Evolutionary conservation across 176 grass and related monocot species (phyloP).

Genomic region (Musa itinerans): DNA sequence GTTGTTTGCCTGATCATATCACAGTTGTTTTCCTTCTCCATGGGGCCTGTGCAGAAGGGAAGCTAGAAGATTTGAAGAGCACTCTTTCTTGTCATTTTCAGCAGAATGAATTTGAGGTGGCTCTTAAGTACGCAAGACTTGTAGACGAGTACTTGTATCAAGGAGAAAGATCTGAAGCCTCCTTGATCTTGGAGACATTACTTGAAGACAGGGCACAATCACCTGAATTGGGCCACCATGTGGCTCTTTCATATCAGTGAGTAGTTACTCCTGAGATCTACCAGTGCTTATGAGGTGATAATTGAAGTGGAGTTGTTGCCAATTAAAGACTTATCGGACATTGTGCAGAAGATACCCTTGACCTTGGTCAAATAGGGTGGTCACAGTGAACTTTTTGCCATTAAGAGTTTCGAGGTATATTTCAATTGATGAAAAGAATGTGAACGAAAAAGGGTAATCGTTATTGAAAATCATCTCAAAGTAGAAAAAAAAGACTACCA

Average conservation of each 20-base stretch:
- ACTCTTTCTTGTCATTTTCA: conserved; percentile 43
- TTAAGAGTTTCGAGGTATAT: no score
- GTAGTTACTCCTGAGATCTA: background rate
- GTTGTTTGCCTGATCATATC: conserved; percentile 34
- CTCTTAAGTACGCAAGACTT: conserved; percentile 30
- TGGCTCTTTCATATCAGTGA: background rate
- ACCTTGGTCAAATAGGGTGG: no score
- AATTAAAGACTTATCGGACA: no score
- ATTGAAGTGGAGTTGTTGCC: no score
- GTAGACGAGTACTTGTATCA: conserved; percentile 35
- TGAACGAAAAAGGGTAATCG: no score
- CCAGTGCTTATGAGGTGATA: no score
- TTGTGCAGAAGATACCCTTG: no score
- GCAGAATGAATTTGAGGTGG: conserved; percentile 40
- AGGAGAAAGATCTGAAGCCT: conserved; percentile 20
- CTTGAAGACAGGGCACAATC: conserved; percentile 21
- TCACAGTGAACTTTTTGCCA: no score
- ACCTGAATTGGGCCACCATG: background rate
- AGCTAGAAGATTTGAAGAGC: conserved; percentile 37
- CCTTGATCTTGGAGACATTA: conserved; percentile 23
- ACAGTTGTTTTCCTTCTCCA: conserved; percentile 77
- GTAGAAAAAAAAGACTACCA: no score
- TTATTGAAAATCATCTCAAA: no score
- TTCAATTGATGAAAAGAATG: no score
- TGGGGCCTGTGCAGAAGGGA: conserved; percentile 68